These are phyloP conservation scores for Massarina eburnea DNA, from an alignment of 2,329 filamentous ascomycete species.

Conservation along the genomic window DNA sequence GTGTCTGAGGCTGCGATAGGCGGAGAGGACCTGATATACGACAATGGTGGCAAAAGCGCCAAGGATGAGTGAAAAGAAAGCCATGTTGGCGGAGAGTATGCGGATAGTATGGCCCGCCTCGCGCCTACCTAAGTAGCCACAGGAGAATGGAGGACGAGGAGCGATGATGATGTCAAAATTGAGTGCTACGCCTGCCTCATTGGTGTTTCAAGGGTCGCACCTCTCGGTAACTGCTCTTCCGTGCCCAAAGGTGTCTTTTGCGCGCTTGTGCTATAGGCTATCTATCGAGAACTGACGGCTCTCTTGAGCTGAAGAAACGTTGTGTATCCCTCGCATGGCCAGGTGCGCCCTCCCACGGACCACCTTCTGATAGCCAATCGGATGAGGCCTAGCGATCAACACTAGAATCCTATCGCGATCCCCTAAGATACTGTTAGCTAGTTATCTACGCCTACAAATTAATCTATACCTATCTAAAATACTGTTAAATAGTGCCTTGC, in stretches of 20 bases:
- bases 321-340: too few relatives aligned
- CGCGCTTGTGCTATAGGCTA: not conserved
- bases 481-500: too few relatives aligned
- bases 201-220: slow-evolving; percentile 30
- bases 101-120: not conserved
- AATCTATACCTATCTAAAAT: too few relatives aligned
- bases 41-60: slow-evolving; percentile 30
- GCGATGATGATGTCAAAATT: slow-evolving; percentile 27
- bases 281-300: too few relatives aligned
- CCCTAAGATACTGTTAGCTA: too few relatives aligned
- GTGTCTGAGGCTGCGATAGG: slow-evolving; percentile 40
- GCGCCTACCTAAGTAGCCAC: not conserved
- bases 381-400: too few relatives aligned
- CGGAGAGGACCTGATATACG: slow-evolving; percentile 33
- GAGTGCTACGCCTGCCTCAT: slow-evolving; percentile 22
- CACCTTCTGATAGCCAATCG: too few relatives aligned
- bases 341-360: too few relatives aligned
- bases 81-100: not conserved
- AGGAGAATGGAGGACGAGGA: not conserved
- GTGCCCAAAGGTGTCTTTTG: not conserved
- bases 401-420: too few relatives aligned
- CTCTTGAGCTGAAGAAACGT: too few relatives aligned
- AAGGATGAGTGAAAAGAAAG: slow-evolving; percentile 20
- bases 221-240: slow-evolving; percentile 7
- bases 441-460: too few relatives aligned